Evolutionary conservation across 2,329 filamentous ascomycete genomes (phyloP), one percentile per base, ranked within the genome.

Genomic region (Phyllosticta ampelicida): DNA sequence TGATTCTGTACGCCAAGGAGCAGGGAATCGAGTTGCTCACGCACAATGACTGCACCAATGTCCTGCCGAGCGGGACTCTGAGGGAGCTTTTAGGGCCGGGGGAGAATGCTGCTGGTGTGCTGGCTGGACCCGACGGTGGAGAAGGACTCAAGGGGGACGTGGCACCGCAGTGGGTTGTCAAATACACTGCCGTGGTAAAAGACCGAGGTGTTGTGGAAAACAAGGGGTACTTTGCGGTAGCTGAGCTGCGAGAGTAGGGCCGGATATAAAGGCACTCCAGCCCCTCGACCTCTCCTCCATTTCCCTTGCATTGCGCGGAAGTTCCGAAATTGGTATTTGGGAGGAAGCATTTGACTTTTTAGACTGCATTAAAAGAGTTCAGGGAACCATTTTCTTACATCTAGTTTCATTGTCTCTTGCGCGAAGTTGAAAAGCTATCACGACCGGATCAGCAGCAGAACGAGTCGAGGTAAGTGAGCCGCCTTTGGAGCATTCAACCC

Each of bases 181-280:
- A 97, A 71, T 99, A 99, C 71, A 96, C 92, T 44, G 94, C 94
- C 1, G 92, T 97, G 60, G 89, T 97, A 48, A 87, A 88, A 71
- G 87, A 97, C 70, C 80, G 94, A 56, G 94, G 94, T 13, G 94
- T 99, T 9, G 92, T 99, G 63, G 94, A 99, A 78, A 96, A 94
- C 70, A 99, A 97, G 77, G 94, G 94, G 8, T 97, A 96, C 73
- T 96, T 96, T 77, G 92, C 92, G 1, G 84, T 85, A 19, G 92
- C 91, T 2, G 86, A 90, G 68, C 73, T 94, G 63, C 75, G 77
- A 52, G 76, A 77, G 16, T 55, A 21, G 54, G 48, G 19, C 29
- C 13, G n/a, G 6, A 16, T 8, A 44, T n/a, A 44, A 16, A n/a
- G 5, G n/a, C 13, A 44, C 16, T 36, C 36, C 8, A 44, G 13